Conservation (phyloP, 2,329 filamentous ascomycete species). For the Trichoderma sp. region DNA sequence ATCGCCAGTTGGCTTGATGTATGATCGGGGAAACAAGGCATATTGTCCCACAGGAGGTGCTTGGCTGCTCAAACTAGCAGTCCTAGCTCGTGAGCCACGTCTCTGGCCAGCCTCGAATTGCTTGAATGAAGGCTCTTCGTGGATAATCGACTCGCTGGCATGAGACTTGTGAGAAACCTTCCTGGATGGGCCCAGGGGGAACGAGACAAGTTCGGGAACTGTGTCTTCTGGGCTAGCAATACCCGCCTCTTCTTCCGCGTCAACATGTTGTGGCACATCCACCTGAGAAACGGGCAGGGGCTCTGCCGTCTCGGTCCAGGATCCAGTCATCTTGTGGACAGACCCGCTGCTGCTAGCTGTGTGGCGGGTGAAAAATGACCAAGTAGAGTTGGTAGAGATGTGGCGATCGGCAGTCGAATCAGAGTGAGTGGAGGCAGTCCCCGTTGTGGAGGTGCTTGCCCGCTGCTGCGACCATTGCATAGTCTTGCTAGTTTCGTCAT, state of each 20-base stretch:
- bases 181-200: constrained; percentile 26
- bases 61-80: constrained; percentile 44
- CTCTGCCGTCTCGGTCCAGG: constrained; percentile 34
- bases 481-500: constrained; percentile 21
- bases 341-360: constrained; percentile 55
- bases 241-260: constrained; percentile 21
- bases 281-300: constrained; percentile 29
- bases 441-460: constrained; percentile 54
- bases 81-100: constrained; percentile 43
- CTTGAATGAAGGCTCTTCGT: constrained; percentile 26
- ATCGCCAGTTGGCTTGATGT: constrained; percentile 33
- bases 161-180: constrained; percentile 37
- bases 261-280: constrained; percentile 22
- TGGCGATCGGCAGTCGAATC: constrained; percentile 50
- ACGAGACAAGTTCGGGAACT: constrained; percentile 36
- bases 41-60: constrained; percentile 46
- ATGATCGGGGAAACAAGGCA: constrained; percentile 43
- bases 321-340: constrained; percentile 35
- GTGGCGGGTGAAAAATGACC: constrained; percentile 52
- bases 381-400: constrained; percentile 52
- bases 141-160: constrained; percentile 38
- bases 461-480: constrained; percentile 39
- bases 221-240: constrained; percentile 29
- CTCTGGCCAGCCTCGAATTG: constrained; percentile 17
- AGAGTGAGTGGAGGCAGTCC: constrained; percentile 48